phyloP scores from a whole-genome alignment of 129 eudicot species.

The Helianthus annuus region DNA sequence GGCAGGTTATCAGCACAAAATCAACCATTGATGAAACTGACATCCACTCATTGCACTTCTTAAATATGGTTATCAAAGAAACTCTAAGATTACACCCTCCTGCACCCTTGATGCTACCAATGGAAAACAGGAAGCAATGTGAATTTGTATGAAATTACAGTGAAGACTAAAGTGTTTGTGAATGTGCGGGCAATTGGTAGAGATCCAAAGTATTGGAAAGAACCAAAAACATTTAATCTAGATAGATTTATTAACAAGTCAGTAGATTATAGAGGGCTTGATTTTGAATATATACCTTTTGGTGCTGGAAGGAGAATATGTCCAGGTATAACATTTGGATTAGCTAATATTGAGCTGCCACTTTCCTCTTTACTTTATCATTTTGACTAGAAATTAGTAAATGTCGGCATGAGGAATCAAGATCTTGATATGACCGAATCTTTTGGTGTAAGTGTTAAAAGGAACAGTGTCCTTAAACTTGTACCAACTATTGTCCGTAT shows the following conservation, averaged over 20 bases:
- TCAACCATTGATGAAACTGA: conserved; percentile 26
- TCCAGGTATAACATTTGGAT: conserved; percentile 44
- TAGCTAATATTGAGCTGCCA: conserved; percentile 40
- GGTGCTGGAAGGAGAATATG: conserved; percentile 58
- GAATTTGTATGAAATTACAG: conserved; percentile 34
- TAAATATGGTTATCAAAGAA: conserved; percentile 35
- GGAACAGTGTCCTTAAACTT: conserved; percentile 31
- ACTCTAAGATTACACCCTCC: conserved; percentile 41
- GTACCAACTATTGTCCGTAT: conserved; percentile 26
- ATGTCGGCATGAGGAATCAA: conserved; percentile 1
- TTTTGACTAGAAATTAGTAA: conserved; percentile 42
- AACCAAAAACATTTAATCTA: conserved; percentile 35
- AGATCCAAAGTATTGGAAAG: conserved; percentile 37
- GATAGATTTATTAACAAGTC: conserved; percentile 30
- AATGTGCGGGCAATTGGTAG: conserved; percentile 37
- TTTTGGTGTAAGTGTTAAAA: conserved; percentile 38
- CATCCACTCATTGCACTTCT: conserved; percentile 17
- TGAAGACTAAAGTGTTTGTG: conserved; percentile 27
- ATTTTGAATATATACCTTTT: conserved; percentile 44
- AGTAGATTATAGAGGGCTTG: conserved; percentile 31
- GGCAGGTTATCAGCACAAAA: conserved; percentile 26
- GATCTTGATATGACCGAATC: conserved; percentile 41
- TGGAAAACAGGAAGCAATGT: conserved; percentile 32
- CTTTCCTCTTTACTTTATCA: conserved; percentile 45
- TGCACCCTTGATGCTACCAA: conserved; percentile 36